A percentile compares a stretch with the other conserved stretches of the same genome.
Conservation (phyloP, 169 alveolate genomes). For the Plasmodium relictum region DNA sequence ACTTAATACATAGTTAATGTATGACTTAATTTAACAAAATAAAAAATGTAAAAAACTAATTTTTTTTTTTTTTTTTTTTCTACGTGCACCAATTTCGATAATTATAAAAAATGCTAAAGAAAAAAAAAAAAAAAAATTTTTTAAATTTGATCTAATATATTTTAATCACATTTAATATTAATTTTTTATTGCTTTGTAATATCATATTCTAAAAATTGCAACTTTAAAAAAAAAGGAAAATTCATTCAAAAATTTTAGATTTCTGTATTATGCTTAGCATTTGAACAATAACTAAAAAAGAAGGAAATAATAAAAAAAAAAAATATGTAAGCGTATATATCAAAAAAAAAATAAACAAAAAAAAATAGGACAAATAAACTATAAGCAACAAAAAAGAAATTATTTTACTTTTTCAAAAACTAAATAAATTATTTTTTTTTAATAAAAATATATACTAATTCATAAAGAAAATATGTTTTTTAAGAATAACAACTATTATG, state of each 20-base stretch:
- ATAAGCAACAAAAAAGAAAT: too few species aligned
- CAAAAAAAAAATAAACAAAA: too few species aligned
- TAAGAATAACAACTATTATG: too few species aligned
- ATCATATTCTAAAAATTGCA: not conserved
- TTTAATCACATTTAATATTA: not conserved
- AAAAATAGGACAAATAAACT: too few species aligned
- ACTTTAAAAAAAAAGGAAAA: constrained; percentile 15
- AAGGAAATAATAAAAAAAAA: constrained; percentile 3
- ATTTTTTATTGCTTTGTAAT: not conserved
- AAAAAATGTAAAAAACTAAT: too few species aligned
- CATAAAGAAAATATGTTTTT: too few species aligned
- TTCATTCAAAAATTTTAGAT: constrained; percentile 32
- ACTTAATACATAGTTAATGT: too few species aligned
- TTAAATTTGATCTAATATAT: not conserved
- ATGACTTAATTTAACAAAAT: too few species aligned
- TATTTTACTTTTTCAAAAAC: too few species aligned
- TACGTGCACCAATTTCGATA: not conserved
- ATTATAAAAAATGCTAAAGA: not conserved
- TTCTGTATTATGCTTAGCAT: constrained; percentile 50
- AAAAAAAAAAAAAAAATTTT: not conserved
- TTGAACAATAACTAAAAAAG: constrained; percentile 56
- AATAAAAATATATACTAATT: too few species aligned
- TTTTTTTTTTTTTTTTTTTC: not conserved
- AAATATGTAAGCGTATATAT: not conserved
- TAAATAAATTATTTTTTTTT: too few species aligned